phyloP scores from a whole-genome alignment of 768 basidiomycete genomes.

The Trametes coccinea region DNA sequence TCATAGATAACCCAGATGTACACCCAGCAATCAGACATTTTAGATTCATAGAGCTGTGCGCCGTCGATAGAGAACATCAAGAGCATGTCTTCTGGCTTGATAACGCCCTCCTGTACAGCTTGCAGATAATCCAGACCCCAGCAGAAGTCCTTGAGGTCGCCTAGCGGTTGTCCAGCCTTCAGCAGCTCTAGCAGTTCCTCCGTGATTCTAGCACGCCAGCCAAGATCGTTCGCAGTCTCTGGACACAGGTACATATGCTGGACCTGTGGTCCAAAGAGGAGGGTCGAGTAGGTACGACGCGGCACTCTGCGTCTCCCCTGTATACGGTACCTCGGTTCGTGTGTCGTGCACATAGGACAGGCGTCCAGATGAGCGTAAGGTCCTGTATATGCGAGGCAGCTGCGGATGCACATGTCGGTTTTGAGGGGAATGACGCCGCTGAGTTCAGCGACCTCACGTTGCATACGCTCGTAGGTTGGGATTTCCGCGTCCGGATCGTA shows the following conservation, averaged over 20 bases:
- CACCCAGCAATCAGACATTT: slow-evolving; percentile 38
- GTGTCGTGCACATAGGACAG: slow-evolving; percentile 27
- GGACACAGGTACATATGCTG: slow-evolving; percentile 33
- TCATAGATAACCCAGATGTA: slow-evolving; percentile 34
- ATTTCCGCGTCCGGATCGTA: background rate
- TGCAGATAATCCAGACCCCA: slow-evolving; percentile 32
- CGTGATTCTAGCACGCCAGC: slow-evolving; percentile 2
- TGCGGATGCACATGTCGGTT: slow-evolving; percentile 44
- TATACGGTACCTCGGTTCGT: background rate
- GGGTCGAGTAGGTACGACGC: slow-evolving; percentile 36
- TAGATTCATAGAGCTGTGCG: slow-evolving; percentile 32
- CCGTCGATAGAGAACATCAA: slow-evolving; percentile 32
- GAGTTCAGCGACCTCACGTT: background rate
- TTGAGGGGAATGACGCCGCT: slow-evolving; percentile 36
- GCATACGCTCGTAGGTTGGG: background rate
- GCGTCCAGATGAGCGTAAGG: slow-evolving; percentile 32
- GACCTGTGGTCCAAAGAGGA: slow-evolving; percentile 45
- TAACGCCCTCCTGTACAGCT: slow-evolving; percentile 16
- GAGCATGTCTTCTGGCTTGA: slow-evolving; percentile 31
- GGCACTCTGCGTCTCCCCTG: slow-evolving; percentile 22
- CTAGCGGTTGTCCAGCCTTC: slow-evolving; percentile 32
- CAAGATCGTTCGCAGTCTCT: background rate
- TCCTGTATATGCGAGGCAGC: slow-evolving; percentile 42
- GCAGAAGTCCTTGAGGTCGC: slow-evolving; percentile 33
- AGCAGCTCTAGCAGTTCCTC: slow-evolving; percentile 22